phyloP scores from a whole-genome alignment of 495 filamentous ascomycete genomes.

The Trichoderma parareesei region DNA sequence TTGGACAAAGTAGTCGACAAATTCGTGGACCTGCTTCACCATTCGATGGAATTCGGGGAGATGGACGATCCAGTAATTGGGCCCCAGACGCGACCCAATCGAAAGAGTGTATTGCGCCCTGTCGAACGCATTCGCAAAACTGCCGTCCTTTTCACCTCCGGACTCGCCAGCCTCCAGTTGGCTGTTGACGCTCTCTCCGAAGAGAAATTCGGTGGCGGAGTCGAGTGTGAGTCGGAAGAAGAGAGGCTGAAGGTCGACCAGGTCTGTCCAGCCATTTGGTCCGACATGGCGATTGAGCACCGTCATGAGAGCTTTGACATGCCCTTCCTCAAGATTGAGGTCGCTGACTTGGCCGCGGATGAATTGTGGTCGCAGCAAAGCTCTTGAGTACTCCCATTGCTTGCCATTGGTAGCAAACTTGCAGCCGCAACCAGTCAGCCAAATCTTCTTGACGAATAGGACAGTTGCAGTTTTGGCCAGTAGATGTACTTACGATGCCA shows the following conservation, averaged over 20 bases:
- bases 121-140: slow-evolving; percentile 11
- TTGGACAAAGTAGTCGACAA: slow-evolving; percentile 10
- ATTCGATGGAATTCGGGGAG: neutral
- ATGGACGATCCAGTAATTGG: neutral
- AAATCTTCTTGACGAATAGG: neutral
- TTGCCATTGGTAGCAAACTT: slow-evolving; percentile 57
- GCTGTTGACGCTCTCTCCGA: slow-evolving; percentile 45
- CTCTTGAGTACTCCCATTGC: slow-evolving; percentile 56
- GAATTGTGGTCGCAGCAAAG: slow-evolving; percentile 58
- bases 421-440: neutral
- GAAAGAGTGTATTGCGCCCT: neutral
- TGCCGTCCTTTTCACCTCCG: neutral
- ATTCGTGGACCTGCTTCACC: neutral
- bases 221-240: slow-evolving; percentile 65
- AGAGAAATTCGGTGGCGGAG: slow-evolving; percentile 64
- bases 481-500: slow-evolving; percentile 38
- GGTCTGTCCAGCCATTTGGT: slow-evolving; percentile 13
- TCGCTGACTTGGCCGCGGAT: slow-evolving; percentile 51
- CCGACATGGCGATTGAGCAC: neutral
- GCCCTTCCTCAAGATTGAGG: slow-evolving; percentile 49
- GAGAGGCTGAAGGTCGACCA: slow-evolving; percentile 54
- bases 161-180: neutral
- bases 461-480: neutral
- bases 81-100: neutral
- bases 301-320: slow-evolving; percentile 44